These are phyloP conservation scores for Aspergillus cavernicola DNA, from an alignment of 495 filamentous ascomycete species.

Conservation along the genomic window DNA sequence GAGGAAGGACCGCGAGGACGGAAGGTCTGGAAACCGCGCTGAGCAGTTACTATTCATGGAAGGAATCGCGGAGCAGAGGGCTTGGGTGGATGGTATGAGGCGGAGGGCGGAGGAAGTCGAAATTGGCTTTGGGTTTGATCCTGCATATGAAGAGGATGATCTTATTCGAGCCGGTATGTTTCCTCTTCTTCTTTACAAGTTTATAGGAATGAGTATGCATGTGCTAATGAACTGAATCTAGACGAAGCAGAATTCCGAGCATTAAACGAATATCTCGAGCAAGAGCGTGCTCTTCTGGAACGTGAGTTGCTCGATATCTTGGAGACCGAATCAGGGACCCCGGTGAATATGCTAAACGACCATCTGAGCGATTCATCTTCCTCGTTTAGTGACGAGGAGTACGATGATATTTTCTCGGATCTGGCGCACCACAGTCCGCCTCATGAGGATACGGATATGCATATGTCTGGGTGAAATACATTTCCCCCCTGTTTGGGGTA, in stretches of 20 bases:
- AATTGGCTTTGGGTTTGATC: neutral
- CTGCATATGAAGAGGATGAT: conserved; percentile 13
- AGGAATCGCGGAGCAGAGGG: conserved; percentile 44
- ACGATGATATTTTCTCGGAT: conserved; percentile 49
- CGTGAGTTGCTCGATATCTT: conserved; percentile 19
- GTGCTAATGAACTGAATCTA: neutral
- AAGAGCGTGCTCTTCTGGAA: conserved; percentile 31
- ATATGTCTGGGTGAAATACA: conserved; percentile 30
- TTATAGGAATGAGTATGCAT: too few species aligned
- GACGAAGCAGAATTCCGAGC: conserved; percentile 27
- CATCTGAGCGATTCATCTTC: conserved; percentile 6
- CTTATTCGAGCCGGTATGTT: neutral
- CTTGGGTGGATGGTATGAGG: conserved; percentile 47
- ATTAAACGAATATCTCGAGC: conserved; percentile 31
- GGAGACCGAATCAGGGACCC: conserved; percentile 8
- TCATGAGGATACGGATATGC: conserved; percentile 44
- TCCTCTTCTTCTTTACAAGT: too few species aligned
- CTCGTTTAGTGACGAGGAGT: conserved; percentile 54
- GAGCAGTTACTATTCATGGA: conserved; percentile 65
- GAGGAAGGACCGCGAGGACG: conserved; percentile 65
- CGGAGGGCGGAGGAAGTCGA: conserved; percentile 26
- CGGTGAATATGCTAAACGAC: neutral
- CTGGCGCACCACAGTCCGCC: conserved; percentile 22
- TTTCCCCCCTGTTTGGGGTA: too few species aligned
- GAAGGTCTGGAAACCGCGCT: conserved; percentile 63